Evolutionary conservation across 495 filamentous ascomycete species (phyloP), one percentile per base, ranked within the genome.

Genomic region (Neurospora tetrasperma): DNA sequence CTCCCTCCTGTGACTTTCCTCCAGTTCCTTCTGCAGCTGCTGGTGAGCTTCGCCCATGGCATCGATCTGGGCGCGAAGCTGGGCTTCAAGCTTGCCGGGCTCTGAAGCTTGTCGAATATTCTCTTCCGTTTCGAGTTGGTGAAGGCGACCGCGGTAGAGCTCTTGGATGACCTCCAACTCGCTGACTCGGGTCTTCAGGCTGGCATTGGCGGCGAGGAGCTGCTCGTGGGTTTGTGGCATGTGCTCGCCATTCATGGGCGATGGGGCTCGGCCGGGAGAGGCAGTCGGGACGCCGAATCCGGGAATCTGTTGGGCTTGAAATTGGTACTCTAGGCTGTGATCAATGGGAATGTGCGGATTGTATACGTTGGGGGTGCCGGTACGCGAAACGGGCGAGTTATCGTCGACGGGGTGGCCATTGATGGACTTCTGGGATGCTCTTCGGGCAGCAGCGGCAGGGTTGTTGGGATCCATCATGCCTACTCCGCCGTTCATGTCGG

Each of bases 81-180:
- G 82, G 0, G 77, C 81, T 46, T 85, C 84, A 3, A 71, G 70
- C 71, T 74, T 87, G 83, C 76, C 91, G 87, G 46, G 86, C 85
- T 75, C 89, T 82, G 76, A 90, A 85, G 59, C 89, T 88, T 69
- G 89, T 88, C 70, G 85, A 85, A 78, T 69, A 11, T 39, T 72
- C 38, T 95, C 92, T 75, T 90, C 91, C 74, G 91, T 87, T 74
- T 99, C 95, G 2, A 97, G 87, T 78, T 98, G 93, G 20, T 87
- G 87, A 48, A 98, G 91, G 35, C 94, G 90, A n/a, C 92, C 92
- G 41, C 92, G 87, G 84, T 96, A 98, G 38, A 99, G 86, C 75
- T 94, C 93, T 76, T 98, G 97, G 80, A 99, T 96, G 69, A 99
- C 88, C 79, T 99, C 96, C 27, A 99, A 86, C 80, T 99, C 96